Percentiles rank a stretch among this genome's conserved stretches.
Evolutionary conservation across 2,329 filamentous ascomycete species (phyloP).

Genomic region (Fusarium setosum): DNA sequence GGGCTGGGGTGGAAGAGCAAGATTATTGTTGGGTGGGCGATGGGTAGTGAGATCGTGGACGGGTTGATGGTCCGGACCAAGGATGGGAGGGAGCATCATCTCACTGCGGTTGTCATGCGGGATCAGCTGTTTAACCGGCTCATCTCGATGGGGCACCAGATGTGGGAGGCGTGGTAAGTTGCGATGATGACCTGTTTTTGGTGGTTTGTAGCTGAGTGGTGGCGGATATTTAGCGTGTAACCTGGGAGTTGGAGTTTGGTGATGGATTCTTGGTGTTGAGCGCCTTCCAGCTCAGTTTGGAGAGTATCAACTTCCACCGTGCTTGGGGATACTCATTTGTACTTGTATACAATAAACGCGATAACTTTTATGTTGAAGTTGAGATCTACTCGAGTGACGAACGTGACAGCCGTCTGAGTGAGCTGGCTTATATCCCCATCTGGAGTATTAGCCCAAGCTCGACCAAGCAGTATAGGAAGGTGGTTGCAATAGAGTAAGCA

Average conservation of each 20-base stretch:
- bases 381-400: no score
- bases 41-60: slow-evolving; percentile 79
- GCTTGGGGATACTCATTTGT: no score
- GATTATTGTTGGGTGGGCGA: slow-evolving; percentile 82
- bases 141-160: slow-evolving; percentile 80
- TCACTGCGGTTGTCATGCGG: slow-evolving; percentile 78
- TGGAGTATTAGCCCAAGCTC: no score
- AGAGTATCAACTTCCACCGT: no score
- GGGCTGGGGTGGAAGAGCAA: slow-evolving; percentile 89
- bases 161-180: slow-evolving; percentile 80
- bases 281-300: no score
- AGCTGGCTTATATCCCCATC: no score
- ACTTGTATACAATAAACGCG: no score
- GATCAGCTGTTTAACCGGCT: slow-evolving; percentile 87
- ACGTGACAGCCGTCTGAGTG: no score
- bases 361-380: no score
- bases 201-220: background rate
- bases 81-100: slow-evolving; percentile 63
- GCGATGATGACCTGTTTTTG: background rate
- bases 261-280: slow-evolving; percentile 7
- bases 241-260: slow-evolving; percentile 15
- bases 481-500: no score
- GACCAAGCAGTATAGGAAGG: no score
- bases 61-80: slow-evolving; percentile 75
- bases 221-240: background rate